Conservation (phyloP, 2,329 filamentous ascomycete genomes). For the Verticillium klebahnii region DNA sequence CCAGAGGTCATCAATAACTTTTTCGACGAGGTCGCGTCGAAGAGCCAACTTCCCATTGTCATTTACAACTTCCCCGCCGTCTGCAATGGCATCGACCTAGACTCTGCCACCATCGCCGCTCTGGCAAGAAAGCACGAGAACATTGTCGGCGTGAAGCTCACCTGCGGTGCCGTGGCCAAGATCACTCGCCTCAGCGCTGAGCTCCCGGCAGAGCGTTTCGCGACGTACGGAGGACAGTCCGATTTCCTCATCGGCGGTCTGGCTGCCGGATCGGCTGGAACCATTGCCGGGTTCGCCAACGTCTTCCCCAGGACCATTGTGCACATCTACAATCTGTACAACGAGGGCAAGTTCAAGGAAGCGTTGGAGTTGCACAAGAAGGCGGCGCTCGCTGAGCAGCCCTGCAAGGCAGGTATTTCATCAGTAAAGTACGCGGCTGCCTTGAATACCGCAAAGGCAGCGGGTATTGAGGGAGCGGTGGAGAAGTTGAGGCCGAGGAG, state of each 20-base stretch:
- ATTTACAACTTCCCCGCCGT: constrained; percentile 68
- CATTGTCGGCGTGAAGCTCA: constrained; percentile 62
- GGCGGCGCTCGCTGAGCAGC: constrained; percentile 61
- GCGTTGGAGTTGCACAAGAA: constrained; percentile 56
- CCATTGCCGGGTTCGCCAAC: constrained; percentile 60
- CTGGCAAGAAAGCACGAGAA: constrained; percentile 46
- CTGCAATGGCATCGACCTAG: constrained; percentile 63
- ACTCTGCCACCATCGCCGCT: constrained; percentile 54
- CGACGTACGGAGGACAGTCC: constrained; percentile 67
- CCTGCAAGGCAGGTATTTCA: constrained; percentile 62
- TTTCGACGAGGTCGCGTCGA: constrained; percentile 51
- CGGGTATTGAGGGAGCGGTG: constrained; percentile 56
- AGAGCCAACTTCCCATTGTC: constrained; percentile 51
- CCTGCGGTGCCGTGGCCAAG: constrained; percentile 67
- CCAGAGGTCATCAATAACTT: constrained; percentile 54
- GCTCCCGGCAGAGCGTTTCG: constrained; percentile 52
- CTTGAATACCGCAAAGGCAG: constrained; percentile 51
- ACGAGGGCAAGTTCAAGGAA: constrained; percentile 49
- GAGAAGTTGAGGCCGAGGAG: constrained; percentile 53
- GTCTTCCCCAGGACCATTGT: constrained; percentile 54
- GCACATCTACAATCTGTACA: constrained; percentile 57
- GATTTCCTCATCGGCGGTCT: constrained; percentile 65
- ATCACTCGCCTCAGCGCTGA: constrained; percentile 54
- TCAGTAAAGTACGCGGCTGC: constrained; percentile 65
- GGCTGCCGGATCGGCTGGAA: constrained; percentile 53